phyloP scores from a whole-genome alignment of 2,329 filamentous ascomycete genomes.

The Colletotrichum tropicicola region DNA sequence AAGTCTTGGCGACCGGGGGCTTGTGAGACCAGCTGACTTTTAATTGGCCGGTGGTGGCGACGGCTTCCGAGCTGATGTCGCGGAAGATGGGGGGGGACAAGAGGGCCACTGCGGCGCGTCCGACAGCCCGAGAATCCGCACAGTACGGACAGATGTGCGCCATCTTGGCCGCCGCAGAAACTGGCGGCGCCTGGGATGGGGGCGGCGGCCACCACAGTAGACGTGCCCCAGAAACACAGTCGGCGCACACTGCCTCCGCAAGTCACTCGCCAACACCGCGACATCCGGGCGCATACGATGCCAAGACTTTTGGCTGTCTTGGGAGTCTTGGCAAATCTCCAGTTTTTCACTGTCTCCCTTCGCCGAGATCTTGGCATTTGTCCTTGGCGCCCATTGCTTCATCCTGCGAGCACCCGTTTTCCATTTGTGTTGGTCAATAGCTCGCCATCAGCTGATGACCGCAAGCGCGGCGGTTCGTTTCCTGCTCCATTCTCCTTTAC shows the following conservation, averaged over 20 bases:
- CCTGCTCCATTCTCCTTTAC: not conserved
- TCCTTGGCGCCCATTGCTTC: conserved; percentile 27
- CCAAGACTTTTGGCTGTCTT: conserved; percentile 31
- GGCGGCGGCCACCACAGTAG: too few relatives aligned
- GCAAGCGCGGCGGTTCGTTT: conserved; percentile 10
- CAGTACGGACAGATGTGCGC: not conserved
- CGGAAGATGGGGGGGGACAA: conserved; percentile 17
- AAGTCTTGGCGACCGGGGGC: conserved; percentile 27
- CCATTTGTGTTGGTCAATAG: conserved; percentile 20
- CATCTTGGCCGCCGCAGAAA: too few relatives aligned
- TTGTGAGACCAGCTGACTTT: conserved; percentile 2
- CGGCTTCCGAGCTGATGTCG: conserved; percentile 27
- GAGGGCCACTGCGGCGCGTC: not conserved
- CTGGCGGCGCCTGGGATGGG: too few relatives aligned
- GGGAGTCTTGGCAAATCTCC: conserved; percentile 29
- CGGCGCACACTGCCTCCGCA: not conserved
- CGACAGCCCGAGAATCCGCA: not conserved
- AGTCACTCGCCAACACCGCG: conserved; percentile 24
- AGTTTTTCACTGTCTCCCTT: conserved; percentile 23
- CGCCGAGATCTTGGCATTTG: conserved; percentile 24
- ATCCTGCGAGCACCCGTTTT: conserved; percentile 24
- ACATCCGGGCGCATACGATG: conserved; percentile 31
- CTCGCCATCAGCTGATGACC: conserved; percentile 26
- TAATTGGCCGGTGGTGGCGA: conserved; percentile 21
- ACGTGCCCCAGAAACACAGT: not conserved